Conservation (phyloP, 306 rosid genomes). For the Trichosanthes truncata region DNA sequence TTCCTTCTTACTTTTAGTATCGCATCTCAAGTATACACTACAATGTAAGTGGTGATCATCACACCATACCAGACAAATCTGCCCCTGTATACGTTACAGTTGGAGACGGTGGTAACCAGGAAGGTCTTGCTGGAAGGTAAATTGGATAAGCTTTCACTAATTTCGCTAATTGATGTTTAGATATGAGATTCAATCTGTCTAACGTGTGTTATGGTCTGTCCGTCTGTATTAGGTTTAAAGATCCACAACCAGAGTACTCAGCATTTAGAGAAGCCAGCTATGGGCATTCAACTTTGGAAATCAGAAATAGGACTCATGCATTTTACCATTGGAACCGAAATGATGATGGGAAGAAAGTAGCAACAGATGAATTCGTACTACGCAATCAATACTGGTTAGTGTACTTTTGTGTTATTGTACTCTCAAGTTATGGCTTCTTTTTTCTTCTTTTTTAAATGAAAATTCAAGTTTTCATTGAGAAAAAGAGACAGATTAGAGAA, state of each 20-base stretch:
- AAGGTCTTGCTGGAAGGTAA: conserved; percentile 92
- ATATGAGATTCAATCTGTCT: neutral
- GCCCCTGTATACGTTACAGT: conserved; percentile 94
- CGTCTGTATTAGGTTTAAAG: conserved; percentile 44
- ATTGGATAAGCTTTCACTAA: neutral
- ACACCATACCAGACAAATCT: conserved; percentile 61
- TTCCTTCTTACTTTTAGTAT: conserved; percentile 43
- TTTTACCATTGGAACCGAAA: conserved; percentile 97
- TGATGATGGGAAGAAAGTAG: conserved; percentile 75
- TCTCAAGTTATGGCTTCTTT: neutral
- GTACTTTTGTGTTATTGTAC: conserved; percentile 3
- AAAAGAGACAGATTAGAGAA: neutral
- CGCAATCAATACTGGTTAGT: conserved; percentile 87
- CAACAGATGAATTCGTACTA: conserved; percentile 54
- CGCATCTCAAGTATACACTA: conserved; percentile 60
- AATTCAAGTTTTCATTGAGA: neutral
- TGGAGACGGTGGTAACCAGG: conserved; percentile 98
- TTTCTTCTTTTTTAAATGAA: neutral
- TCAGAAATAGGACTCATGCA: conserved; percentile 78
- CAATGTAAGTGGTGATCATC: conserved; percentile 52
- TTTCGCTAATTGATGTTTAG: neutral
- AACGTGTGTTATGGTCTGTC: neutral
- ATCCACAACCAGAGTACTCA: conserved; percentile 93
- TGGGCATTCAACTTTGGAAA: conserved; percentile 89
- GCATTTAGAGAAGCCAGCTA: conserved; percentile 94